Evolutionary conservation across 148 eudicot species (phyloP).

Genomic region (Silene latifolia): DNA sequence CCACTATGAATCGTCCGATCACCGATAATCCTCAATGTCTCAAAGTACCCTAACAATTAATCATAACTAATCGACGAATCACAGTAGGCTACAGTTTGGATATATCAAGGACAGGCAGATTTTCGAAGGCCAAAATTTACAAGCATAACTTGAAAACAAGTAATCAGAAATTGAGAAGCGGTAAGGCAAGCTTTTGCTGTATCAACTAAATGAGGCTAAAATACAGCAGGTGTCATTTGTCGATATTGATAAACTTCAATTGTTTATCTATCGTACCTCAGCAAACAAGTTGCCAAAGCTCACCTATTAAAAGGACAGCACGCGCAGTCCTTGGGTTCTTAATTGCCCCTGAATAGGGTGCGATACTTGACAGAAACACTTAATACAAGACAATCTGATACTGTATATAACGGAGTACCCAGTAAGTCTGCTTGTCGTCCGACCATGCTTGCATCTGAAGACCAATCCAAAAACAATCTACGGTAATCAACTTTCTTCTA

Average conservation of each 20-base stretch:
- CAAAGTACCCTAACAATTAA: not conserved
- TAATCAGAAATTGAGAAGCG: not conserved
- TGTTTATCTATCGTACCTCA: constrained; percentile 8
- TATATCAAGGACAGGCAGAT: not conserved
- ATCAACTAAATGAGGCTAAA: constrained; percentile 1
- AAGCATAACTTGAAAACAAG: not conserved
- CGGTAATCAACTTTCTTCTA: constrained; percentile 20
- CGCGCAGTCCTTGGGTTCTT: not conserved
- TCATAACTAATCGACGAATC: too few relatives aligned
- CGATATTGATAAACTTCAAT: constrained; percentile 14
- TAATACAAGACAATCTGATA: constrained; percentile 22
- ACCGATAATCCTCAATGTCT: not conserved
- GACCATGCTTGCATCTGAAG: constrained; percentile 8
- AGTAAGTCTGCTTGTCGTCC: constrained; percentile 17
- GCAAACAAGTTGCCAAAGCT: not conserved
- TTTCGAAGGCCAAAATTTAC: not conserved
- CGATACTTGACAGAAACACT: constrained; percentile 15
- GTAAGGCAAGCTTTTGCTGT: not conserved
- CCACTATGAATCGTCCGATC: too few relatives aligned
- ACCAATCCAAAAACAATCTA: constrained; percentile 13
- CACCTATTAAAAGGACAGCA: constrained; percentile 8
- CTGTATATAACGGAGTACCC: not conserved
- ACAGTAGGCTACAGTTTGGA: not conserved
- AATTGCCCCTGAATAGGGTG: constrained; percentile 11
- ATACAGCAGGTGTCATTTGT: not conserved